Evolutionary conservation across 495 filamentous ascomycete species (phyloP).

Genomic region (Entonaema liquescens): DNA sequence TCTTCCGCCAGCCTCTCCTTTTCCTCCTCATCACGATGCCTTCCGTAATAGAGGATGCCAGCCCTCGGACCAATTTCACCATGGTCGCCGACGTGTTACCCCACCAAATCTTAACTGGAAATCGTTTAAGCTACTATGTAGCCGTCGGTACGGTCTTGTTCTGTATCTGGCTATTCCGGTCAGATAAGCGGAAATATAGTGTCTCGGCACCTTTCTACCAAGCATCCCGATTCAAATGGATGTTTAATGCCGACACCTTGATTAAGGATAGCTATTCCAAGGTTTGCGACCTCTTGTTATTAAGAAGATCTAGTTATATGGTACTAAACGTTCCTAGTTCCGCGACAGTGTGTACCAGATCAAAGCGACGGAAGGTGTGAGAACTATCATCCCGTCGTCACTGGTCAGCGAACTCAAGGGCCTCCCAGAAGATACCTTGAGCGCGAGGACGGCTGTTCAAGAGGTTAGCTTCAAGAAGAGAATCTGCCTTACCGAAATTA

Average conservation of each 20-base stretch:
- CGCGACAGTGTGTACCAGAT: constrained; percentile 49
- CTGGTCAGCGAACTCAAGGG: constrained; percentile 51
- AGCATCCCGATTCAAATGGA: constrained; percentile 49
- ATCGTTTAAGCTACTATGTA: constrained; percentile 45
- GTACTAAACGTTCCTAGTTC: constrained; percentile 42
- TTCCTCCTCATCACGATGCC: constrained; percentile 25
- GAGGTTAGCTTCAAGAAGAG: constrained; percentile 38
- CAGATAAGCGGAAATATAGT: constrained; percentile 31
- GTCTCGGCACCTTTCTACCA: constrained; percentile 46
- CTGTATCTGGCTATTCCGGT: constrained; percentile 41
- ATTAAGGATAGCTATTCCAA: constrained; percentile 49
- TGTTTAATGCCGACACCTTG: constrained; percentile 47
- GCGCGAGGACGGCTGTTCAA: constrained; percentile 48
- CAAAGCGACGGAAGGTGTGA: constrained; percentile 51
- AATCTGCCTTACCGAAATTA: background rate
- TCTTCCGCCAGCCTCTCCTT: background rate
- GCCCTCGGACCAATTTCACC: constrained; percentile 37
- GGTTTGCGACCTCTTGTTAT: constrained; percentile 26
- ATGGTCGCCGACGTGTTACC: constrained; percentile 28
- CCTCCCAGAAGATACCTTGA: constrained; percentile 50
- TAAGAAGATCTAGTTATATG: background rate
- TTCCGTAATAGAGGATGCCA: constrained; percentile 38
- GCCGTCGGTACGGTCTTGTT: constrained; percentile 37
- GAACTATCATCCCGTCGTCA: constrained; percentile 48
- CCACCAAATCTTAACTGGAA: constrained; percentile 27